Evolutionary conservation across 768 basidiomycete species (phyloP), one percentile per base, ranked within the genome.

Genomic region (Boletus patriciae): DNA sequence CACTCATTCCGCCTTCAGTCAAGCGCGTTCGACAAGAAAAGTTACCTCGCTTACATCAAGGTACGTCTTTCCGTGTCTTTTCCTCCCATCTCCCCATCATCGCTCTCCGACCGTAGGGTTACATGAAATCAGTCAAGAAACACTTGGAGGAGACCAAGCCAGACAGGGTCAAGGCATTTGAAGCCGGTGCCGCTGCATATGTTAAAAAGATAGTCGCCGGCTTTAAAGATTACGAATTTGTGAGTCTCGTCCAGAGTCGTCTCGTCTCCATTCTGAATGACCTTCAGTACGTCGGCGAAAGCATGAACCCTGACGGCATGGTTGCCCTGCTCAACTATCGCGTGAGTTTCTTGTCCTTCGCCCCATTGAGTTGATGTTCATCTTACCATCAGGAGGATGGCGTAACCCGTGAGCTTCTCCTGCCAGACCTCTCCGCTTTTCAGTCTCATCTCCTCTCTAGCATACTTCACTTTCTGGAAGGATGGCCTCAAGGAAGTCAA

Each of bases 401-500:
- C 62, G 61, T 83, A 59, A 94, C 92, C 33, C 91, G 91, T 92
- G 73, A 70, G 88, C 80, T 19, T 36, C 23, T 52, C 15, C 3
- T 12, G 0, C 6, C 8, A n/a, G 40, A 8, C 21, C 16, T 8
- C 12, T 18, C 41, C 12, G 27, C 6, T 19, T 23, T 41, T 40
- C 61, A 7, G 49, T 58, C 58, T 54, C 54, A 62, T 36, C 58
- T 43, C 31, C 47, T 41, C 57, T 48, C 46, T 63, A 89, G 92
- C 93, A 49, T 95, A 90, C 73, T 84, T 96, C 74, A 94, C 88
- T 33, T 91, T 95, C 81, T 98, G 95, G 95, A 96, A 90, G 77
- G 84, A 98, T 75, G 96, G 97, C 38, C 73, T 94, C 62, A 92
- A 94, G 77, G 80, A 85, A 73, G 69, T 82, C 57, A 94, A 94